These are phyloP conservation scores for Clavulina sp. DNA, from an alignment of 768 basidiomycete genomes.

Conservation along the genomic window DNA sequence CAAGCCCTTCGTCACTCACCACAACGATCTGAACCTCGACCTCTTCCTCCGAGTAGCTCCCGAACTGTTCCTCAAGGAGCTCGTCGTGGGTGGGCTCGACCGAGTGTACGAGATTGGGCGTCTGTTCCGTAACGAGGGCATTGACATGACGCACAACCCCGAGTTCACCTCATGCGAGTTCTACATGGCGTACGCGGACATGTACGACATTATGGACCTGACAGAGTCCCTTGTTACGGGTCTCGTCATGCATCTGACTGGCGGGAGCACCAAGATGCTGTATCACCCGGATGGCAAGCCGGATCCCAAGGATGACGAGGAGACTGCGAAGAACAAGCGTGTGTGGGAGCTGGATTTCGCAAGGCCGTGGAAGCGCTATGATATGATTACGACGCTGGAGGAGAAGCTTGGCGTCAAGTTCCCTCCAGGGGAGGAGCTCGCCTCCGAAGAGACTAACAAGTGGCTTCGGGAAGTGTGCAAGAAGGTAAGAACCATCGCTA, in stretches of 20 bases:
- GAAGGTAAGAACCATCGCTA: conserved; percentile 44
- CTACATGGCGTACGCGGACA: conserved; percentile 99
- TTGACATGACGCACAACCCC: conserved; percentile 97
- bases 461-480: conserved; percentile 69
- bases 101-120: conserved; percentile 97
- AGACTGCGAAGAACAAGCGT: conserved; percentile 23
- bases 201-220: conserved; percentile 96
- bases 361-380: conserved; percentile 94
- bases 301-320: conserved; percentile 18
- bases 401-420: conserved; percentile 84
- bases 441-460: conserved; percentile 72
- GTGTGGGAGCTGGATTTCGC: conserved; percentile 69
- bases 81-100: conserved; percentile 91
- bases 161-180: conserved; percentile 99
- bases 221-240: conserved; percentile 85
- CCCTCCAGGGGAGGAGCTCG: conserved; percentile 80
- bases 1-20: conserved; percentile 97
- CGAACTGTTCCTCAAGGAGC: conserved; percentile 94
- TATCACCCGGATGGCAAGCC: conserved; percentile 88
- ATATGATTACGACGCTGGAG: conserved; percentile 95
- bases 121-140: conserved; percentile 96
- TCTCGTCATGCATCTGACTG: conserved; percentile 71
- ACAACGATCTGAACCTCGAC: conserved; percentile 95
- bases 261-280: conserved; percentile 57
- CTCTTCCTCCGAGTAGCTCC: conserved; percentile 95